These are phyloP conservation scores for Cercophora sp. DNA, from an alignment of 495 filamentous ascomycete genomes.

Conservation along the genomic window DNA sequence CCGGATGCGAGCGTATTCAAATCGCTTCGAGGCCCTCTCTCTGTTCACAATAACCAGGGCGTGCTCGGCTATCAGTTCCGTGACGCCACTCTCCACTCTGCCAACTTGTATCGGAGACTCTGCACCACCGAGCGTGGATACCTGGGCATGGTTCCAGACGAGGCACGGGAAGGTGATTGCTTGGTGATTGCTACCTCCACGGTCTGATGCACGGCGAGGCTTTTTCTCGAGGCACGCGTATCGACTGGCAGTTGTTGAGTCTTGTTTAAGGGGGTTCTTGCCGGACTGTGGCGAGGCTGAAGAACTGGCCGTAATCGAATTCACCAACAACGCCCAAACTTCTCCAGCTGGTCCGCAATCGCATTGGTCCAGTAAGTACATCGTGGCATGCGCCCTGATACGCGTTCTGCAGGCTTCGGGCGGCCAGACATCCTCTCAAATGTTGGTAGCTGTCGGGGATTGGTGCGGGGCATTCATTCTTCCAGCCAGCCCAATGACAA, in stretches of 20 bases:
- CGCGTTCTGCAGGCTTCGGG: no score
- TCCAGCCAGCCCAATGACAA: background rate
- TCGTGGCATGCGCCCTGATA: no score
- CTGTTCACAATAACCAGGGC: background rate
- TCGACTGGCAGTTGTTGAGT: background rate
- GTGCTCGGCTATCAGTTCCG: background rate
- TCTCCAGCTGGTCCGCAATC: no score
- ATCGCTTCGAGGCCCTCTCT: background rate
- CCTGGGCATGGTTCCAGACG: background rate
- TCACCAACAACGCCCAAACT: no score
- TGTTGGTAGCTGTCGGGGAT: no score
- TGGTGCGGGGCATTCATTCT: background rate
- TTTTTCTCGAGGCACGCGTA: background rate
- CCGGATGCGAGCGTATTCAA: background rate
- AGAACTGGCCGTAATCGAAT: no score
- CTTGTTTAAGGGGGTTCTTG: background rate
- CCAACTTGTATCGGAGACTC: background rate
- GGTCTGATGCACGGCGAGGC: constrained; percentile 1
- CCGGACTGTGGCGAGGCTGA: no score
- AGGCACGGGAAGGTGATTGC: background rate
- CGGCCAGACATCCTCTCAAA: no score
- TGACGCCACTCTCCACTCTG: background rate
- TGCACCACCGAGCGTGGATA: constrained; percentile 1
- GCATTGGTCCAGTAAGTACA: no score
- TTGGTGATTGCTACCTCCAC: constrained; percentile 5